Evolutionary conservation across 805 yeast species (phyloP), one percentile per base, ranked within the genome.

Genomic region (Monosporozyma yasuniensis): DNA sequence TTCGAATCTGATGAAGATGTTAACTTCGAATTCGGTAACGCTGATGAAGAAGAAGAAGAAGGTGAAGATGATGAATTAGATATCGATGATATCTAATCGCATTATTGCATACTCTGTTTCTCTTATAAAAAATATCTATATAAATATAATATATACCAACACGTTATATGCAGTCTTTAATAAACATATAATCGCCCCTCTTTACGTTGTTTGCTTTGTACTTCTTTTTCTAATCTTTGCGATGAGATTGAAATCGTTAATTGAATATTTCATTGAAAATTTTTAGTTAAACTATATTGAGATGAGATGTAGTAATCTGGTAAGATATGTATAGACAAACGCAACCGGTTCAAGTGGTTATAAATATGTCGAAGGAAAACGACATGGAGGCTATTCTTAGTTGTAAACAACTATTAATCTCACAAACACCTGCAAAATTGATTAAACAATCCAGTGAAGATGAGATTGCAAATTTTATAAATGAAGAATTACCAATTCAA

Each of bases 11-110:
- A 90, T 54, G 98, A 90, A 61, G 99, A 93, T 63, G 96, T 89
- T 69, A 91, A 91, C 80, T 89, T 91, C 72, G 98, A 91, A 75
- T 93, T 93, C 72, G 98, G 96, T 70, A 90, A 84, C 65, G 96
- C 87, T 54, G 88, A 86, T 56, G 89, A 80, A 52, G 86, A 79
- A 49, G 89, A 80, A 22, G 89, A 79, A 12, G 90, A 83, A 37
- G 87, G 76, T 30, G 79, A 70, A 27, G 75, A 69, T 42, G 75
- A 65, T 44, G 81, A 77, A 47, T 80, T 89, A 69, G 96, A 90
- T 74, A 90, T 93, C 65, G 98, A 91, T 72, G 98, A 93, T 73
- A 90, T 91, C 69, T 91, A 79, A 72, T 35, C 23, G 19, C 6
- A 28, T 14, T 22, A 1, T 8, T 30, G 9, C 28, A 18, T 30